Base-by-base conservation (phyloP, 371 early-diverging fungal species). In the Mucor saturninus region DNA sequence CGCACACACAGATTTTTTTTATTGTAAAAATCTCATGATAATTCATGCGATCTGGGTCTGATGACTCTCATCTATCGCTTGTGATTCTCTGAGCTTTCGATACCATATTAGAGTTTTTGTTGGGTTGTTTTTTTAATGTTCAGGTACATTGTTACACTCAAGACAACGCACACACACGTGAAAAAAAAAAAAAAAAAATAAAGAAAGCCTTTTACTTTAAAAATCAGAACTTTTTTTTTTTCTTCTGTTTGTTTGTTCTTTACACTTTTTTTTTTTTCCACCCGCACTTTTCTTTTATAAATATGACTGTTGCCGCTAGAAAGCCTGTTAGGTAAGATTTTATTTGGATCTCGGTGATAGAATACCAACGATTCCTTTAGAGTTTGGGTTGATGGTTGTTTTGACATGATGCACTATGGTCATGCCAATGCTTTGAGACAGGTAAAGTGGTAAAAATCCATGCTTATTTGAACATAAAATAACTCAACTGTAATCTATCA, bases 351-450 rank as follows among this genome's bases (percentile, higher is more conserved):
- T 5, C 21, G 21, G 21, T 46, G 32, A 7, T 0, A 39, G 9
- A 2, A 39, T 54, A 37, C 39, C 4, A 40, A 10, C 42, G 7
- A 28, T 14, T 42, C 14, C 30, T 45, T 13, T 64, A 84, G 89
- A 68, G 82, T 92, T 64, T 92, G 92, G 92, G 91, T 92, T 37
- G 97, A 97, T 75, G 97, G 97, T 32, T 96, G 96, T 73, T 98
- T 95, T 77, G 97, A 97, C 83, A 85, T 96, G 86, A 95, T 95
- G 90, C 97, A 96, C 79, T 92, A 87, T 79, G 97, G 97, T 8
- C 99, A 98, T 75, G 95, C 95, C 57, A 97, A 96, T 73, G 98
- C 96, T 49, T 79, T 98, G 59, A 90, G 96, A 69, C 97, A 97
- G 87, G 91, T 89, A 88, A 46, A 50, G 28, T 11, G 21, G 21